These are phyloP conservation scores for Euphrasia arctica DNA, from an alignment of 305 asterid species.

Conservation along the genomic window DNA sequence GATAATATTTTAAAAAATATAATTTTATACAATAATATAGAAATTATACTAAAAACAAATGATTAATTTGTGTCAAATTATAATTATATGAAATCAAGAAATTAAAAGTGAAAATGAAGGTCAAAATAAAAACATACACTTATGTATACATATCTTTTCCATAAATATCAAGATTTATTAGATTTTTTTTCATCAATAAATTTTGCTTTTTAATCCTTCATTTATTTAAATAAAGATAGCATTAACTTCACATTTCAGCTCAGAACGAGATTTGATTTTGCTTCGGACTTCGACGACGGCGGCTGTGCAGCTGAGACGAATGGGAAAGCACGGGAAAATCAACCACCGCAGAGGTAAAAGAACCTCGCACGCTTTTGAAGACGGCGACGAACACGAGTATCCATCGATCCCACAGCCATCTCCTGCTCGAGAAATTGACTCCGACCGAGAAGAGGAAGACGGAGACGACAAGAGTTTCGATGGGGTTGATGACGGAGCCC, in stretches of 20 bases:
- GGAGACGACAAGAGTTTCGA: slow-evolving; percentile 26
- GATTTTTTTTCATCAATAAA: background rate
- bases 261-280: background rate
- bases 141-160: too few relatives aligned
- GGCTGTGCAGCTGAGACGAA: slow-evolving; percentile 28
- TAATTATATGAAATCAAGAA: too few relatives aligned
- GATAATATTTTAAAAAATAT: too few relatives aligned
- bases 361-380: slow-evolving; percentile 38
- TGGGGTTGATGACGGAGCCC: slow-evolving; percentile 31
- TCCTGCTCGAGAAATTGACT: slow-evolving; percentile 29
- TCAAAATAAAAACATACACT: too few relatives aligned
- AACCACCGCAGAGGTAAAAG: slow-evolving; percentile 56
- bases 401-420: slow-evolving; percentile 24
- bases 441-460: slow-evolving; percentile 42
- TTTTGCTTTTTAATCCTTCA: background rate
- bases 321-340: slow-evolving; percentile 84
- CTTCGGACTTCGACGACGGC: slow-evolving; percentile 13
- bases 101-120: too few relatives aligned
- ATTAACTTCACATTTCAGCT: background rate
- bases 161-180: too few relatives aligned
- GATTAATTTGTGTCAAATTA: too few relatives aligned
- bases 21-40: too few relatives aligned
- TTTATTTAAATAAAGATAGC: background rate
- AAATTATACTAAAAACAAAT: too few relatives aligned
- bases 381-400: slow-evolving; percentile 33